A percentile compares a stretch with the other conserved stretches of the same genome.
These are phyloP conservation scores for Singerocomus inundabilis DNA, from an alignment of 1,284 basidiomycete genomes.

Conservation along the genomic window DNA sequence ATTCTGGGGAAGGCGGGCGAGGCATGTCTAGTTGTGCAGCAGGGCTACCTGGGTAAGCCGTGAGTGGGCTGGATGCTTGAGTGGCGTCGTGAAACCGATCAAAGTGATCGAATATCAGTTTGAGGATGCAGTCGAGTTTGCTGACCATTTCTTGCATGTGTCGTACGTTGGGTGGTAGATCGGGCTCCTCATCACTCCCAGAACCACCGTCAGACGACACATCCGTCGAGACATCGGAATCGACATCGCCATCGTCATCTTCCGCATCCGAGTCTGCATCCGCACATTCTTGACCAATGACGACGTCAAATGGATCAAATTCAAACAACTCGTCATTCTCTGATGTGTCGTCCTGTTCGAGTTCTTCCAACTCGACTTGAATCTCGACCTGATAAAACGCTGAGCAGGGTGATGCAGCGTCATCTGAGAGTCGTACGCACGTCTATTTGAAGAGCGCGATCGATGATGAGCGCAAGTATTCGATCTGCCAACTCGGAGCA, in stretches of 20 bases:
- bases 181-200: slow-evolving; percentile 45
- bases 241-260: slow-evolving; percentile 49
- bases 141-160: slow-evolving; percentile 84
- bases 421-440: slow-evolving; percentile 48
- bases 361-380: slow-evolving; percentile 91
- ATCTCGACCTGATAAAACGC: slow-evolving; percentile 80
- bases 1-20: slow-evolving; percentile 33
- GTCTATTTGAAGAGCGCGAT: slow-evolving; percentile 93
- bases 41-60: slow-evolving; percentile 10
- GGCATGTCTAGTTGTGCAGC: slow-evolving; percentile 32
- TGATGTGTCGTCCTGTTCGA: slow-evolving; percentile 67
- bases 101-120: slow-evolving; percentile 83
- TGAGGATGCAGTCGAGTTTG: slow-evolving; percentile 89
- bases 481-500: slow-evolving; percentile 88
- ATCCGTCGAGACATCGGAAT: slow-evolving; percentile 54
- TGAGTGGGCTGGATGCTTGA: slow-evolving; percentile 15
- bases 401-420: neutral
- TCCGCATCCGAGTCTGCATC: slow-evolving; percentile 57
- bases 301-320: slow-evolving; percentile 80
- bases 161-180: slow-evolving; percentile 53
- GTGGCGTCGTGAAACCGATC: slow-evolving; percentile 43
- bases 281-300: slow-evolving; percentile 70
- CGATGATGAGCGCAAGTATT: slow-evolving; percentile 83
- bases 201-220: slow-evolving; percentile 68
- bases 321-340: slow-evolving; percentile 68